Evolutionary conservation across 2,329 filamentous ascomycete species (phyloP), one percentile per base, ranked within the genome.

Genomic region (Podosphaera xanthii): DNA sequence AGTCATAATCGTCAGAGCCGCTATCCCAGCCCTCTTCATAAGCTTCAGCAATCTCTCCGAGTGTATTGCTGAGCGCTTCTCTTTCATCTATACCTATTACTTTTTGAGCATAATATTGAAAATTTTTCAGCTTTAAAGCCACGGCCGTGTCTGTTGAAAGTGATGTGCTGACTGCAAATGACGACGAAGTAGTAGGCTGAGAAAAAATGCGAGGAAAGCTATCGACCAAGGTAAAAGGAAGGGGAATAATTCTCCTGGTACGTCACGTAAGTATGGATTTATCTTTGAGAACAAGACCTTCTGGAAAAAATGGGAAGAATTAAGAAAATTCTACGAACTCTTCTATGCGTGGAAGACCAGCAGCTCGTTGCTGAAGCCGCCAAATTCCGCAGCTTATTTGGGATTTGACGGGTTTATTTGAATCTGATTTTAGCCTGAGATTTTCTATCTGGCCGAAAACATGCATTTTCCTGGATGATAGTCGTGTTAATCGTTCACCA

Each of bases 21-120:
- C 84, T 88, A 10, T 81, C 82, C 86, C 87, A 95, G 1, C 88
- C 88, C 62, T 92, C 87, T 64, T 87, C 82, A 69, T 96, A 97
- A 61, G 86, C 86, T 67, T 95, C 90, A 1, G 85, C 84, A 66
- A 97, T 82, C 61, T 86, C 84, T 33, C 85, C 82, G 46, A 98
- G 74, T 10, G 85, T 82, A 67, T 94, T 92, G 53, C 81, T 80
- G n/a, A 97, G 74, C 2, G 76, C 75, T 71, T 98, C 92, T 49
- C 91, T 78, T 67, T 97, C 90, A 61, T 94, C 87, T 2, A 91
- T 65, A 0, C 76, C 75, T 14, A 90, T 75, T 9, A 79, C 76
- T 62, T 82, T 78, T 14, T 78, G 72, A 10, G 85, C 81, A 10
- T 84, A 75, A 31, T 76, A 72, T 64, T 86, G 81, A 35, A 94